Evolutionary conservation across 129 eudicot genomes (phyloP).

Genomic region (Artemisia annua): DNA sequence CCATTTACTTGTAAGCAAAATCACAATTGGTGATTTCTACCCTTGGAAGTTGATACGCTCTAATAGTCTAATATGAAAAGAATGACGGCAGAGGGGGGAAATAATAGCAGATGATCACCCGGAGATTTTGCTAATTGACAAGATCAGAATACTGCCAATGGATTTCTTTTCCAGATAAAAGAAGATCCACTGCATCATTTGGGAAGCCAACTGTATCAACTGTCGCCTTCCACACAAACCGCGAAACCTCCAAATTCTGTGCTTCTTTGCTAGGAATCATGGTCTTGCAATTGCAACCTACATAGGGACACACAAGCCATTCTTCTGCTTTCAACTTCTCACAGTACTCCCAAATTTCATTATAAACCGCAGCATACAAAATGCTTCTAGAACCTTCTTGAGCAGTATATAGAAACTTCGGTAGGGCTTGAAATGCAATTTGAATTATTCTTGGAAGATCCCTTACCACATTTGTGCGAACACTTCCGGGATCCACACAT

Average conservation of each 20-base stretch:
- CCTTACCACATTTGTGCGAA: conserved; percentile 51
- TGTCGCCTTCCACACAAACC: conserved; percentile 40
- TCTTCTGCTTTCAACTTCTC: conserved; percentile 38
- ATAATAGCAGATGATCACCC: conserved; percentile 1
- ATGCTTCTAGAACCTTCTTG: conserved; percentile 49
- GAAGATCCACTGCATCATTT: conserved; percentile 31
- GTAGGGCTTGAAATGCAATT: conserved; percentile 19
- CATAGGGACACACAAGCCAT: conserved; percentile 39
- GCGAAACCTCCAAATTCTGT: conserved; percentile 25
- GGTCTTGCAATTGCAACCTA: conserved; percentile 37
- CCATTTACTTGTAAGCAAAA: background rate
- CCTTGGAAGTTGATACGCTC: background rate
- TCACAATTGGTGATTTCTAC: background rate
- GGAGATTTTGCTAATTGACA: conserved; percentile 13
- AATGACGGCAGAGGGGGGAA: background rate
- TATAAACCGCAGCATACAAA: conserved; percentile 42
- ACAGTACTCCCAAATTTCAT: conserved; percentile 39
- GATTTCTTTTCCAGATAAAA: conserved; percentile 35
- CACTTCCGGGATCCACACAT: conserved; percentile 52
- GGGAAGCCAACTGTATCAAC: conserved; percentile 42
- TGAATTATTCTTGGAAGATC: conserved; percentile 43
- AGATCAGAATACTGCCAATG: conserved; percentile 31
- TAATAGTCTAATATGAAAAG: background rate
- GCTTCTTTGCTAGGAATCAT: conserved; percentile 43
- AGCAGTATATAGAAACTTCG: conserved; percentile 30